Percentiles rank a stretch among this genome's conserved stretches.
phyloP scores from a whole-genome alignment of 2,329 filamentous ascomycete species.

The Paecilomyces variotii region DNA sequence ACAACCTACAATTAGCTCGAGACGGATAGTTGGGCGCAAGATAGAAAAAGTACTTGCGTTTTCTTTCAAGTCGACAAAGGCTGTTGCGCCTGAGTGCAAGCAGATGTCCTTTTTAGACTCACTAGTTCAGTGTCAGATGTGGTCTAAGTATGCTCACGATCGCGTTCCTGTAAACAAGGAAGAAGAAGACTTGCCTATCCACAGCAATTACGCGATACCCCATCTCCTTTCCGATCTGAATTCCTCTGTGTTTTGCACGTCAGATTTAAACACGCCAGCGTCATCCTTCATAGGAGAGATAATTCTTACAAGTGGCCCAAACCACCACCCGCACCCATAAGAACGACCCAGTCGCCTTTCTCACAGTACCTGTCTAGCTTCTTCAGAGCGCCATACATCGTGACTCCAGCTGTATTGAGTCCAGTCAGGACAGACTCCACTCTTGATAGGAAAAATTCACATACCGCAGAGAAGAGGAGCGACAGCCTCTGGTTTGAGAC shows the following conservation, averaged over 20 bases:
- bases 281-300: not conserved
- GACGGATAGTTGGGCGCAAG: not conserved
- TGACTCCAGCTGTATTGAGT: slow-evolving; percentile 1
- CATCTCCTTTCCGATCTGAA: slow-evolving; percentile 7
- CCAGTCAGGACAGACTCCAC: not conserved
- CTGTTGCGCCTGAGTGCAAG: slow-evolving; percentile 9
- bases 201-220: not conserved
- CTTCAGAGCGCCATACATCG: slow-evolving; percentile 8
- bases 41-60: slow-evolving; percentile 13
- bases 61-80: slow-evolving; percentile 16
- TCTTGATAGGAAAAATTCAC: not conserved
- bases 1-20: not conserved
- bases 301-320: slow-evolving; percentile 5
- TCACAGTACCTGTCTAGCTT: slow-evolving; percentile 5
- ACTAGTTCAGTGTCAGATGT: slow-evolving; percentile 3
- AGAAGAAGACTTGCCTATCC: not conserved
- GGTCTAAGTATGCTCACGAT: not conserved
- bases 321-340: slow-evolving; percentile 9
- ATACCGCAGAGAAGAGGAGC: slow-evolving; percentile 7
- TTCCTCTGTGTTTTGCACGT: not conserved
- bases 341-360: slow-evolving; percentile 7
- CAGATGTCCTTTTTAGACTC: slow-evolving; percentile 12
- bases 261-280: not conserved
- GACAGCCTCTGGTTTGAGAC: slow-evolving; percentile 3
- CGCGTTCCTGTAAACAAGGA: not conserved